These are phyloP conservation scores for Beauveria caledonica DNA, from an alignment of 2,329 filamentous ascomycete species.

Conservation along the genomic window DNA sequence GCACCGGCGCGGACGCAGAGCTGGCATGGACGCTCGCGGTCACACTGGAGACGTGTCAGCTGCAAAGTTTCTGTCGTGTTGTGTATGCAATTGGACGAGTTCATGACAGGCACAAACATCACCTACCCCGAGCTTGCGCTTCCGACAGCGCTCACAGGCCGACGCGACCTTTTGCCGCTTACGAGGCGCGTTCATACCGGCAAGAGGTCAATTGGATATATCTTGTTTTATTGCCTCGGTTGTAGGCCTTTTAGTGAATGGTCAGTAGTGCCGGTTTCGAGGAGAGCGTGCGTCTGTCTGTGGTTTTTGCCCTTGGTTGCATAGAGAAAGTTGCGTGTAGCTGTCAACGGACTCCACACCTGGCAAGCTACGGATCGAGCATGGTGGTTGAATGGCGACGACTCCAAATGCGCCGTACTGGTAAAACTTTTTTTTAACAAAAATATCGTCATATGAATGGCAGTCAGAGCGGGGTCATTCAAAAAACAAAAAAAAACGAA, in stretches of 20 bases:
- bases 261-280: background rate
- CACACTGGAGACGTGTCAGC: slow-evolving; percentile 2
- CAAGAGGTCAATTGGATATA: background rate
- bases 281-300: background rate
- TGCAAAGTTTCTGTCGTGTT: background rate
- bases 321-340: background rate
- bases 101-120: no score
- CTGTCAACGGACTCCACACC: background rate
- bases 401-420: background rate
- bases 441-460: no score
- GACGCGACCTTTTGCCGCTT: slow-evolving; percentile 12
- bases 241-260: background rate
- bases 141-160: slow-evolving; percentile 9
- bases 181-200: slow-evolving; percentile 1
- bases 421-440: no score
- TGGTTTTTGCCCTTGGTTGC: background rate
- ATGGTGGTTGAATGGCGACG: background rate
- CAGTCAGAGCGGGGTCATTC: background rate
- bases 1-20: slow-evolving; percentile 9
- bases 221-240: background rate
- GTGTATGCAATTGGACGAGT: background rate
- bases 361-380: background rate
- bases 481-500: no score
- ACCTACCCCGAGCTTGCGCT: slow-evolving; percentile 9
- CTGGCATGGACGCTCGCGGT: slow-evolving; percentile 9